phyloP scores from a whole-genome alignment of 2,329 filamentous ascomycete species.

The Epichloe sp. region DNA sequence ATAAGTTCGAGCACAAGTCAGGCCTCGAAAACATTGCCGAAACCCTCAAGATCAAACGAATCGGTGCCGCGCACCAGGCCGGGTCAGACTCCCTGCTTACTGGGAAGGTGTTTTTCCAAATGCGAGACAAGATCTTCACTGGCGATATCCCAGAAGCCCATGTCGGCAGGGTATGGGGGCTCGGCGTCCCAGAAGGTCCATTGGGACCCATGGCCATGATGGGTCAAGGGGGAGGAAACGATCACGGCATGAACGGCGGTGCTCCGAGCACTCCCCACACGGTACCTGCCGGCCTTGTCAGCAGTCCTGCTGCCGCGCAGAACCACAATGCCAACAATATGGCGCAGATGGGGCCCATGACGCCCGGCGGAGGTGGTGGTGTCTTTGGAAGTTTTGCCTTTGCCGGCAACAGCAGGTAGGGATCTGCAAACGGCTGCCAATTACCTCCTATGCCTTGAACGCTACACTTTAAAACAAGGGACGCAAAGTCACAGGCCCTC shows the following conservation, averaged over 20 bases:
- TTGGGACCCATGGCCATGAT: constrained; percentile 20
- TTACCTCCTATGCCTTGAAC: constrained; percentile 2
- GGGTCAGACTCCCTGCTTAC: constrained; percentile 90
- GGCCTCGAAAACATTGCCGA: constrained; percentile 90
- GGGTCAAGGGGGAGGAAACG: constrained; percentile 16
- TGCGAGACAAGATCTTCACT: constrained; percentile 78
- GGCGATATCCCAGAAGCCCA: constrained; percentile 71
- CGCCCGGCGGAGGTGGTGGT: constrained; percentile 61
- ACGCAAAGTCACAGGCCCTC: too few species aligned
- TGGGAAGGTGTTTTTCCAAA: constrained; percentile 87
- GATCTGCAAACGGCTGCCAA: constrained; percentile 8
- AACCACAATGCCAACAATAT: constrained; percentile 43
- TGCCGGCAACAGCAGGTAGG: constrained; percentile 25
- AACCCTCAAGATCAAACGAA: constrained; percentile 76
- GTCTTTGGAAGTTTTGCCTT: constrained; percentile 63
- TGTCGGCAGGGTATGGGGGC: constrained; percentile 82
- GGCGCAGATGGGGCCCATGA: constrained; percentile 55
- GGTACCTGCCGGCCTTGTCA: constrained; percentile 34
- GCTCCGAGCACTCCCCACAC: constrained; percentile 58
- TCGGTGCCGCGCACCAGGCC: constrained; percentile 81
- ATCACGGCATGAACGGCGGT: constrained; percentile 28
- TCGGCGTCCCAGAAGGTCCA: constrained; percentile 56
- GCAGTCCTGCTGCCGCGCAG: constrained; percentile 32
- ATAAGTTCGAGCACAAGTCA: constrained; percentile 79
- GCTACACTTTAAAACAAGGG: too few species aligned